phyloP scores from a whole-genome alignment of 176 grass and related monocot species.

The Oryza coarctata region DNA sequence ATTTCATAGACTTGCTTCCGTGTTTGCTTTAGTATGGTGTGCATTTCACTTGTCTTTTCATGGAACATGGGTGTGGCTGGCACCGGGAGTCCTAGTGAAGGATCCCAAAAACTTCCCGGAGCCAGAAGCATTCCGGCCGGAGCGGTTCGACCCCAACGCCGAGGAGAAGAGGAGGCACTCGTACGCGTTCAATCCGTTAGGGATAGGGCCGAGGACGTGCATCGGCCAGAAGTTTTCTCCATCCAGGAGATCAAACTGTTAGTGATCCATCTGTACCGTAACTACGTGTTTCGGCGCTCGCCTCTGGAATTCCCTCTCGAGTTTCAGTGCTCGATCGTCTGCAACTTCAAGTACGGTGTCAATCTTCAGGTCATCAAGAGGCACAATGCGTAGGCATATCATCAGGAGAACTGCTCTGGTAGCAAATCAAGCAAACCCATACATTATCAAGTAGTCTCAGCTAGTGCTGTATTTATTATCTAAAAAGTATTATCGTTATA shows the following conservation, averaged over 20 bases:
- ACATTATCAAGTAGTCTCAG: too few relatives aligned
- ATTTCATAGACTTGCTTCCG: too few relatives aligned
- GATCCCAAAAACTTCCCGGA: conserved; percentile 55
- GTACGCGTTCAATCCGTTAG: conserved; percentile 60
- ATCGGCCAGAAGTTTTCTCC: conserved; percentile 61
- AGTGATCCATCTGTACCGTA: conserved; percentile 38
- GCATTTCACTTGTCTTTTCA: neutral
- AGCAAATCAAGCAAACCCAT: too few relatives aligned
- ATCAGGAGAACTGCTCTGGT: too few relatives aligned
- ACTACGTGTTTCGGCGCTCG: conserved; percentile 49
- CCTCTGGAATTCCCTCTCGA: conserved; percentile 44
- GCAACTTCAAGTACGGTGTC: conserved; percentile 49
- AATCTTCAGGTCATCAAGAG: conserved; percentile 51
- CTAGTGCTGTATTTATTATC: too few relatives aligned
- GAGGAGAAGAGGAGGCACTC: conserved; percentile 53
- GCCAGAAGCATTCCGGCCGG: conserved; percentile 53
- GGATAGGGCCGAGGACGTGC: conserved; percentile 49
- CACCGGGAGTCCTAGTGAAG: conserved; percentile 38
- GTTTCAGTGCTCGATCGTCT: conserved; percentile 51
- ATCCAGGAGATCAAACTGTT: conserved; percentile 59
- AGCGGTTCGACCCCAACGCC: conserved; percentile 49
- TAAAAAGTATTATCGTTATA: too few relatives aligned
- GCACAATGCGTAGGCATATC: neutral
- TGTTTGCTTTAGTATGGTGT: too few relatives aligned
- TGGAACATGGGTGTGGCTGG: conserved; percentile 63